These are phyloP conservation scores for Cephaloascus albidus DNA, from an alignment of 805 yeast genomes.

Conservation along the genomic window DNA sequence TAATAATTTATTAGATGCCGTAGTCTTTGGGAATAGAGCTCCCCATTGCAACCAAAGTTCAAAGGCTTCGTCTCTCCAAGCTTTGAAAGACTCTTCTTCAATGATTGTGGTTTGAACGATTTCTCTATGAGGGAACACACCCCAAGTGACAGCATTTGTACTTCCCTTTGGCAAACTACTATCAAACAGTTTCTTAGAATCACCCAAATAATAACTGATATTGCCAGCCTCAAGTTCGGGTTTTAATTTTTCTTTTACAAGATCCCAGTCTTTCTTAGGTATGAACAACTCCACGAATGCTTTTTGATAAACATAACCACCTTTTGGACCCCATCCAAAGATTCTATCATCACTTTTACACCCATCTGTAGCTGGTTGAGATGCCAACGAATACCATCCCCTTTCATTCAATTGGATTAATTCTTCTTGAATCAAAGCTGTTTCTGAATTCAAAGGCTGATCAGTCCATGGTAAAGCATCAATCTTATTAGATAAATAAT, in stretches of 20 bases:
- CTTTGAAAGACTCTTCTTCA: constrained; percentile 85
- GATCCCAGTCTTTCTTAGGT: constrained; percentile 63
- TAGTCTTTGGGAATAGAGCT: constrained; percentile 54
- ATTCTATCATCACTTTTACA: constrained; percentile 56
- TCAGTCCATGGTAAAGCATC: constrained; percentile 91
- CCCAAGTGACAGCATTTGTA: constrained; percentile 94
- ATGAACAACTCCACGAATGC: constrained; percentile 44
- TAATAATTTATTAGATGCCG: constrained; percentile 52
- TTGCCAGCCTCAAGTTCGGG: constrained; percentile 23
- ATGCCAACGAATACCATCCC: constrained; percentile 77
- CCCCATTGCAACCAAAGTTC: constrained; percentile 91
- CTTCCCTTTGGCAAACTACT: constrained; percentile 48
- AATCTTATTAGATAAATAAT: constrained; percentile 65
- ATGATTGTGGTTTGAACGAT: constrained; percentile 87
- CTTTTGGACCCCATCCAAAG: constrained; percentile 92
- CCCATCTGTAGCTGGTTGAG: constrained; percentile 91
- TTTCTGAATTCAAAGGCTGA: constrained; percentile 75
- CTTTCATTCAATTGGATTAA: constrained; percentile 55
- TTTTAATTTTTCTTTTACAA: constrained; percentile 43
- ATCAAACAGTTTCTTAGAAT: constrained; percentile 43
- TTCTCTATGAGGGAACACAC: constrained; percentile 87
- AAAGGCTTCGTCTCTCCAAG: constrained; percentile 96
- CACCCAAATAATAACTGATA: constrained; percentile 72
- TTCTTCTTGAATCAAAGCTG: constrained; percentile 47
- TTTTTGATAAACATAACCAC: constrained; percentile 91